Evolutionary conservation across 768 basidiomycete species (phyloP), one percentile per base, ranked within the genome.

Genomic region (Russula sp.): DNA sequence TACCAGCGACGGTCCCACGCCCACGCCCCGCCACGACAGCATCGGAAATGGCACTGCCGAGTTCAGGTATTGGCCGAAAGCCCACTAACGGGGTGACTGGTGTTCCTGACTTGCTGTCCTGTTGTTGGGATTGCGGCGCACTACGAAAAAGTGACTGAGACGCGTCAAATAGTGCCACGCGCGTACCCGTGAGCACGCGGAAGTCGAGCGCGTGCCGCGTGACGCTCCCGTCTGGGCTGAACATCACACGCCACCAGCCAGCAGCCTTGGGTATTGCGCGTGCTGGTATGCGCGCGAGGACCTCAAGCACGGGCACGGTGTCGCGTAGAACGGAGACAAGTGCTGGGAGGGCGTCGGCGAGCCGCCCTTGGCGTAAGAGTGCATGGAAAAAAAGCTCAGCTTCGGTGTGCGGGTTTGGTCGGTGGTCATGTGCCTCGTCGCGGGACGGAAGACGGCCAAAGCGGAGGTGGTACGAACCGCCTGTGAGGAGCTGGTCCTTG

Each of bases 211-310:
- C 90, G 71, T 92, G 84, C 69, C 89, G 90, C 49, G 14, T 28
- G 62, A 34, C 28, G 28, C 38, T 56, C 4, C 59, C 49, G 14
- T 49, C 24, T 1, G 54, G 49, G 20, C 46, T 49, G 24, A 71
- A 89, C 53, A 91, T 73, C 26, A 92, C 75, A 57, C 92, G 79
- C 75, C 87, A 93, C 91, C 92, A 93, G 3, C 88, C 88, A 56
- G 87, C 85, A 14, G 87, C 84, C 76, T 92, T 93, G 5, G 88
- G 83, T 71, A 88, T 34, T 52, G 73, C 71, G 2, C 65, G 67
- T 49, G 73, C 77, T 24, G 72, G 72, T 61, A 84, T 82, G 46
- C 75, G 78, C 64, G 92, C 88, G 10, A 93, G 77, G 71, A 88
- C 87, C 8, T 83, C 80, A 9, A 87, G 86, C 52, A 94, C 83